Base-by-base conservation (phyloP, 257 asterid species). In the Marsdenia floribunda region DNA sequence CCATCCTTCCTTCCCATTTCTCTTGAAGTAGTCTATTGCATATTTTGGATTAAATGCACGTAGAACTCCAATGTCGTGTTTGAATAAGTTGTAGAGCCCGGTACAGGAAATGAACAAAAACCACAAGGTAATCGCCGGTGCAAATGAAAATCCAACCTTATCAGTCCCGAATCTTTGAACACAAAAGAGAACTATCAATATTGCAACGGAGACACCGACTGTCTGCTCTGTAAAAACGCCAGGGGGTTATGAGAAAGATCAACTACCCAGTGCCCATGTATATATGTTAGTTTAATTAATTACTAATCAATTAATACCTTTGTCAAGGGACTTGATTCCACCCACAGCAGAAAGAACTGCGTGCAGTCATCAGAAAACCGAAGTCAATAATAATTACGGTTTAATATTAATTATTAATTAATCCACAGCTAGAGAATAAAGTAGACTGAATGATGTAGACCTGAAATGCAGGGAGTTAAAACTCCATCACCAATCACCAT, bases 401-500 rank as follows among this genome's bases (percentile, higher is more conserved):
- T 0, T 1, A 40, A 40, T 40, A 40, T 40, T 40, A 40, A 0
- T 8, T 42, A 42, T 42, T 42, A 42, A 42, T 44, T 44, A 44
- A 44, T 8, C 8, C 11, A 44, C 12, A 44, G 10, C 49, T 44
- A 44, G 49, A 44, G 49, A 44, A 7, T 2, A 44, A 10, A 8
- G 49, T 44, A 44, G 49, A 44, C 13, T 44, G 22, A 67, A 18
- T 40, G 33, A 60, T 35, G 12, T 18, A 52, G 68, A 85, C 97
- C 97, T 40, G 97, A 88, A 59, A 90, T 87, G 42, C 95, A 82
- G 0, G 97, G 96, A 40, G 97, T 91, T 10, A 91, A 88, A 35
- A 88, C 78, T 3, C 97, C 97, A 78, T 90, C 97, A 15, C 97
- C 97, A 35, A 92, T 90, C 10, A 92, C 90, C 97, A 92, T 92